Evolutionary conservation across 768 basidiomycete species (phyloP).

Genomic region (Tricholoma saponaceum): DNA sequence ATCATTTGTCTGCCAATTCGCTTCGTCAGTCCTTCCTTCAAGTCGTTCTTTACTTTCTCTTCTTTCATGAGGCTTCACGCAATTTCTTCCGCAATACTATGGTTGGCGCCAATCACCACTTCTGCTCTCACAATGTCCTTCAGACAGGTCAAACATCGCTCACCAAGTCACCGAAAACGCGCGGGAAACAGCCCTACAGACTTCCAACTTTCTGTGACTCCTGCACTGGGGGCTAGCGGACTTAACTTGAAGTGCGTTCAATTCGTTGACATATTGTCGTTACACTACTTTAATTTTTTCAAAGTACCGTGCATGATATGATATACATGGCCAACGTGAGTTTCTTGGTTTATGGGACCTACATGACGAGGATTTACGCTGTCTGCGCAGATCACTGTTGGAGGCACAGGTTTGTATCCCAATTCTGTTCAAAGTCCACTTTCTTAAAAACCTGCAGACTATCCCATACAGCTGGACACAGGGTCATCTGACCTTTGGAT

Average conservation of each 20-base stretch:
- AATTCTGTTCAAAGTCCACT: constrained; percentile 1
- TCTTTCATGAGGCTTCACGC: constrained; percentile 37
- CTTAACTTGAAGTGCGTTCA: constrained; percentile 43
- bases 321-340: constrained; percentile 77
- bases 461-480: constrained; percentile 77
- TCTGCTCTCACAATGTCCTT: constrained; percentile 46
- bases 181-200: constrained; percentile 21
- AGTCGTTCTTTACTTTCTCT: constrained; percentile 16
- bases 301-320: constrained; percentile 70
- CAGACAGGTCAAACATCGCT: constrained; percentile 36
- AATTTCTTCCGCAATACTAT: constrained; percentile 31
- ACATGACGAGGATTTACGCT: constrained; percentile 1
- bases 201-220: constrained; percentile 31
- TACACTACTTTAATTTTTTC: constrained; percentile 3
- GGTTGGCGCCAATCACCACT: constrained; percentile 30
- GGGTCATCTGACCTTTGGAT: constrained; percentile 85
- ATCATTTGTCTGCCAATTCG: constrained; percentile 9
- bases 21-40: constrained; percentile 3
- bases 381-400: constrained; percentile 57
- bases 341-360: constrained; percentile 9
- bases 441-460: constrained; percentile 37
- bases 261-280: background rate
- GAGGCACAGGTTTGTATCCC: constrained; percentile 41
- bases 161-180: constrained; percentile 33
- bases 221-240: constrained; percentile 25